A percentile compares a stretch with the other conserved stretches of the same genome.
Evolutionary conservation across 2,329 filamentous ascomycete genomes (phyloP).

Genomic region (Raffaelea deltoideospora): DNA sequence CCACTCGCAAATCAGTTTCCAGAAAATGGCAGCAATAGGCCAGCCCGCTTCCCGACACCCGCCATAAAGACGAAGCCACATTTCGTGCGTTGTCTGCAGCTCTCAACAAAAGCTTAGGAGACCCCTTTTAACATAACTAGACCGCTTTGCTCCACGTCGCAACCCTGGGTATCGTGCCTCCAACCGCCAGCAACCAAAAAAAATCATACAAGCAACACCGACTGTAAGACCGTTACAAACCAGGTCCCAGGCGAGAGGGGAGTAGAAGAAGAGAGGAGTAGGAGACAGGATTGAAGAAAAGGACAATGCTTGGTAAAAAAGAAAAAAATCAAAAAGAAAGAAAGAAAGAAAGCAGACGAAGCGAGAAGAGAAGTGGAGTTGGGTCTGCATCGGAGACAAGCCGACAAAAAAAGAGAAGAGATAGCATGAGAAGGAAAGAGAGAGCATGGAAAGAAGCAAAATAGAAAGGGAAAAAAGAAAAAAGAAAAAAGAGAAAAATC

Average conservation of each 20-base stretch:
- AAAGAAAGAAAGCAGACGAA: not conserved
- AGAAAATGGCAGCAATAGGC: too few relatives aligned
- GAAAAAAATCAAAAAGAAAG: not conserved
- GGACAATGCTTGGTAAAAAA: not conserved
- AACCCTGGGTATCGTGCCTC: too few relatives aligned
- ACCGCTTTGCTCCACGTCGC: too few relatives aligned
- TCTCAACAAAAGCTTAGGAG: too few relatives aligned
- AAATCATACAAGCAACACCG: not conserved
- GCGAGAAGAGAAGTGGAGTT: not conserved
- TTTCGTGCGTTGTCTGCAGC: too few relatives aligned
- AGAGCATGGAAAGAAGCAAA: not conserved
- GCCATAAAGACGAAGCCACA: too few relatives aligned
- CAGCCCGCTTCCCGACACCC: too few relatives aligned
- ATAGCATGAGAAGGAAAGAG: constrained; percentile 1
- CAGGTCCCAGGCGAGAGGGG: not conserved
- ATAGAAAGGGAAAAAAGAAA: not conserved
- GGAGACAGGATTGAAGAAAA: not conserved
- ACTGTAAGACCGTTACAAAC: not conserved
- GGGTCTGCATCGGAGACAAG: not conserved
- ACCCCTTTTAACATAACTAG: too few relatives aligned
- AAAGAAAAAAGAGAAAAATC: not conserved
- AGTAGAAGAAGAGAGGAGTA: too few relatives aligned
- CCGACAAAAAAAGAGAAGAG: not conserved
- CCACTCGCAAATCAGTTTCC: too few relatives aligned
- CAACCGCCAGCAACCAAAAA: too few relatives aligned